Base-by-base conservation (phyloP, 139 green algal genomes). In the Closterium sp. region DNA sequence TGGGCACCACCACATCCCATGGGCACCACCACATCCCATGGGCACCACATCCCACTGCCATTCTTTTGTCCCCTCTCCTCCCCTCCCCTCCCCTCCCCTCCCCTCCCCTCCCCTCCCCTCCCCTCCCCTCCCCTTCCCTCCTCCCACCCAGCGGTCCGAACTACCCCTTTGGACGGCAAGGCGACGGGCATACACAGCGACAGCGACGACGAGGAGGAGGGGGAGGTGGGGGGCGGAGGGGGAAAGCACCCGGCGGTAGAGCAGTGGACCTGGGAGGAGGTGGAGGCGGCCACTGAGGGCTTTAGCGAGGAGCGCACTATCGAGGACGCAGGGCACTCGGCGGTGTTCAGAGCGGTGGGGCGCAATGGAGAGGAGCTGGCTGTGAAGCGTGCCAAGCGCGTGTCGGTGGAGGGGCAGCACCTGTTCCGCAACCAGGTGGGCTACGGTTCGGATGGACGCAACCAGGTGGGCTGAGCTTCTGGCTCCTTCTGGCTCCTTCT, bases 341-440 rank as follows among this genome's bases (percentile, higher is more conserved):
- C 83, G 43, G 89, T 92, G 38, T 92, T 90, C 83, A 91, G 87
- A 69, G 88, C 36, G 8, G 28, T 85, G 64, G 84, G 76, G 16
- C 43, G 36, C 25, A 19, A 87, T 33, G 88, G 38, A 1, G 30
- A 76, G 64, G 19, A 85, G 34, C 36, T 55, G 38, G 88, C 88
- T 4, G 88, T 91, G 76, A 91, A 91, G 64, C 83, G 64, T 25
- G 83, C 43, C 87, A 88, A 66, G 93, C 90, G 21, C 64, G 86
- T 33, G 64, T 66, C 35, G 35, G 35, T 43, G 85, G 90, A 88
- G 90, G 85, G 81, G n/a, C 30, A 33, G 30, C 83, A 86, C 30
- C 83, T 86, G 21, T 86, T 86, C 83, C 83, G 30, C 30, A 86
- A 86, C 83, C 30, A 81, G 89, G n/a, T n/a, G n/a, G n/a, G n/a